Conservation (phyloP, 176 grass and related monocot species). For the Phoenix dactylifera region DNA sequence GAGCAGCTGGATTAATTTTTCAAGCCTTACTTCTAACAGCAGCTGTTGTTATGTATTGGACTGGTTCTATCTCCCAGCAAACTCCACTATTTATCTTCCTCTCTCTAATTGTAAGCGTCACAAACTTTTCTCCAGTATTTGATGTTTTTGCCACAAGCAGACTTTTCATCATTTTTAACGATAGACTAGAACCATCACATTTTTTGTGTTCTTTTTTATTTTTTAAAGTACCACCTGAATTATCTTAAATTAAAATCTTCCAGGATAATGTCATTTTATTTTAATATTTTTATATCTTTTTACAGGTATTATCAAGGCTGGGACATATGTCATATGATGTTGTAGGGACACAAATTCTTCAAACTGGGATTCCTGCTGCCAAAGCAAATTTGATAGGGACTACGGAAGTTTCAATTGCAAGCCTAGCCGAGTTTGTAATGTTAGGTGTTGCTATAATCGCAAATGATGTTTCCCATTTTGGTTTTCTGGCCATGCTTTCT, state of each 20-base stretch:
- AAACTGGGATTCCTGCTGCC: constrained; percentile 71
- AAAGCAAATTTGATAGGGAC: constrained; percentile 94
- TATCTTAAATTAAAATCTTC: too few species aligned
- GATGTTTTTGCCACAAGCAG: too few species aligned
- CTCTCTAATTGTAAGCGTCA: constrained; percentile 58
- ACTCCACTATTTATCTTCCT: constrained; percentile 75
- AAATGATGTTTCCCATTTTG: constrained; percentile 88
- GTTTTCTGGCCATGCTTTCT: constrained; percentile 79
- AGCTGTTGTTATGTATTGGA: constrained; percentile 71
- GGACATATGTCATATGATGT: constrained; percentile 99
- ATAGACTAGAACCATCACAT: too few species aligned
- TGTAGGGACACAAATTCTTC: constrained; percentile 88
- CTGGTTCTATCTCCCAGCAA: constrained; percentile 52
- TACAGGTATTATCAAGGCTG: constrained; percentile 69
- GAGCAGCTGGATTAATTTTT: constrained; percentile 92
- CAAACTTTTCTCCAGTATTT: background rate
- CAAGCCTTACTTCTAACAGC: constrained; percentile 72
- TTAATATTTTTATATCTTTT: constrained; percentile 5
- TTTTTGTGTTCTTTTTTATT: too few species aligned
- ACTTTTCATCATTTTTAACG: too few species aligned
- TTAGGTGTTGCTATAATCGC: constrained; percentile 82
- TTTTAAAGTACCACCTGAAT: too few species aligned
- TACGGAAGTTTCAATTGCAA: constrained; percentile 90
- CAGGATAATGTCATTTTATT: background rate
- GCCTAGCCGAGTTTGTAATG: constrained; percentile 89